Percentiles rank a stretch among this genome's conserved stretches.
Evolutionary conservation across 2,329 filamentous ascomycete species (phyloP).

Genomic region (Aspergillus pseudoviridinutans): DNA sequence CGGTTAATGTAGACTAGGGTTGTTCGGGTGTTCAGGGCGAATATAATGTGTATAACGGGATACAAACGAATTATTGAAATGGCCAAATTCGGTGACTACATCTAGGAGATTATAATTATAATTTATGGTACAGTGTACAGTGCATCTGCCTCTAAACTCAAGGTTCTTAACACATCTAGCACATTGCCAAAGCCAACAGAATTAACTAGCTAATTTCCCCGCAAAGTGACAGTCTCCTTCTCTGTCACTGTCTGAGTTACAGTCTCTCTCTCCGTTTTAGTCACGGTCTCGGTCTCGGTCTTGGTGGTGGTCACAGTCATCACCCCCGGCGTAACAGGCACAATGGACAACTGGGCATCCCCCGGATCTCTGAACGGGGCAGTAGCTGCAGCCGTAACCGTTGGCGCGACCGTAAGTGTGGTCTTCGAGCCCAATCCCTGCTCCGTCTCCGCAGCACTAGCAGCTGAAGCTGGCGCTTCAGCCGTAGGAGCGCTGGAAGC

Average conservation of each 20-base stretch:
- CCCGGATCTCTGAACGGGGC: neutral
- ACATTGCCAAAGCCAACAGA: neutral
- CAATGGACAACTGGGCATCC: constrained; percentile 6
- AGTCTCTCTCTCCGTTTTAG: constrained; percentile 7
- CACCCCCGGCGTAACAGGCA: constrained; percentile 14
- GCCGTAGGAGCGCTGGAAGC: neutral
- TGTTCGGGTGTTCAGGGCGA: neutral
- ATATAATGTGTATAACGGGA: neutral
- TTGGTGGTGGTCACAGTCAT: constrained; percentile 10
- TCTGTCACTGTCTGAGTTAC: constrained; percentile 5
- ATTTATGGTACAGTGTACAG: neutral
- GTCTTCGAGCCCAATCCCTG: neutral
- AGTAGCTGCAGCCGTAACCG: neutral
- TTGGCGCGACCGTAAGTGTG: neutral
- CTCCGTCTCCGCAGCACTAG: neutral
- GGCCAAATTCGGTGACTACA: neutral
- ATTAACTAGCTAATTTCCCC: neutral
- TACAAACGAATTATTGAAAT: neutral
- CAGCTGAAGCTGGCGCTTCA: neutral
- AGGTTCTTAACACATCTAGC: neutral
- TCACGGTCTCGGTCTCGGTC: constrained; percentile 9
- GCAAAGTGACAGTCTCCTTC: constrained; percentile 3
- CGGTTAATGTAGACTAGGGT: neutral
- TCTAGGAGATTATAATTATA: neutral
- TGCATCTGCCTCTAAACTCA: neutral